Evolutionary conservation across 441 rosid species (phyloP), one percentile per base, ranked within the genome.

Genomic region (Sinapis alba): DNA sequence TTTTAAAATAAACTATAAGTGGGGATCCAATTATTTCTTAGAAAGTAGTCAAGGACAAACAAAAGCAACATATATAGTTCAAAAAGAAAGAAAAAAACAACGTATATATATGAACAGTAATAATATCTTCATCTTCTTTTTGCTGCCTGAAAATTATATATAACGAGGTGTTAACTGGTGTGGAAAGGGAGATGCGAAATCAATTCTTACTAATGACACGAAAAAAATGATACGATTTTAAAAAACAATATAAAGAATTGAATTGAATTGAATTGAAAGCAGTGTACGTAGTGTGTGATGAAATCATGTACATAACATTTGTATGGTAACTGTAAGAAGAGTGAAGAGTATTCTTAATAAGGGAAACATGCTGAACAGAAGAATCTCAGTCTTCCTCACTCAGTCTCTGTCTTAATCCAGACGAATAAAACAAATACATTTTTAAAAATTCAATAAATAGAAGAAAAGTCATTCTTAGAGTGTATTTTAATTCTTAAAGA

Each of bases 361-460:
- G 68, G 75, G 71, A 80, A 63, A 77, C 75, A 56, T 58, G 68
- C 77, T 80, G 79, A 71, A 76, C 75, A 63, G 77, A 59, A 81
- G 85, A 83, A 81, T 84, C 87, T 84, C 71, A 75, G 81, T 64
- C 80, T 77, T 70, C 27, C 66, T 64, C 81, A 30, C 72, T 62
- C 64, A 23, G 73, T 60, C 16, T 34, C 62, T 62, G 64, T 30
- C 63, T 45, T 72, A 53, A 27, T 28, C 66, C 72, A 78, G 75
- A 78, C 71, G 19, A 47, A 47, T 47, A 47, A 47, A 16, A 47
- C 54, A 68, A 1, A 41, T 21, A 38, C 4, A 62, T 5, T 68
- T 24, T 23, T 19, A 30, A 24, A 7, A 51, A 36, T 15, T 45
- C 18, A 47, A 6, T 15, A 47, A 45, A 47, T n/a, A 47, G 53